phyloP scores from a whole-genome alignment of 163 green algal species.

The Trebouxiophyceae sp. region DNA sequence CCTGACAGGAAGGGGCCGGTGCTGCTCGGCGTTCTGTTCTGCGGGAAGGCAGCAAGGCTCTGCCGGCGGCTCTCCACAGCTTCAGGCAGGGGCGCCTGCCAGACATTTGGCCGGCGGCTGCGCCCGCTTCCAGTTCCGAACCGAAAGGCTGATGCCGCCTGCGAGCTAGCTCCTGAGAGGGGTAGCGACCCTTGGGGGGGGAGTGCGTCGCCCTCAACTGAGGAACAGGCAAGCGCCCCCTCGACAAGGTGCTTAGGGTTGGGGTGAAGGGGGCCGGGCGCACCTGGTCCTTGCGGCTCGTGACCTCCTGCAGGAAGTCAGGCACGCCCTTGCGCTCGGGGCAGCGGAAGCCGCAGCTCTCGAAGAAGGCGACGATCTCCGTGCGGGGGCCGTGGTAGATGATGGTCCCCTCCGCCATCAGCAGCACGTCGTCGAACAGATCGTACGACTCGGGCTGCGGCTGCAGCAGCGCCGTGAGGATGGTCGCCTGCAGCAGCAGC shows the following conservation, averaged over 20 bases:
- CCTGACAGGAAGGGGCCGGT: no score
- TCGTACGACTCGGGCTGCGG: slow-evolving; percentile 51
- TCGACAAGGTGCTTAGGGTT: neutral
- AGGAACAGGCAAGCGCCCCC: neutral
- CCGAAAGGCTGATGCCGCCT: neutral
- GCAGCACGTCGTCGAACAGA: slow-evolving; percentile 66
- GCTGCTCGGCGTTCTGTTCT: no score
- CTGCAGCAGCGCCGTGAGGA: slow-evolving; percentile 54
- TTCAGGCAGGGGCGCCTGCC: no score
- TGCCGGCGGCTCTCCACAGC: no score
- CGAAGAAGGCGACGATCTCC: slow-evolving; percentile 35
- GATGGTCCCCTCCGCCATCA: slow-evolving; percentile 29
- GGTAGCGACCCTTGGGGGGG: no score
- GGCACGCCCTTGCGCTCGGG: slow-evolving; percentile 33
- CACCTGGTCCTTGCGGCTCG: slow-evolving; percentile 21
- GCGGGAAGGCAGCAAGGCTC: no score
- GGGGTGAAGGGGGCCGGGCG: neutral
- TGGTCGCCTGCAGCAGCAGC: slow-evolving; percentile 10
- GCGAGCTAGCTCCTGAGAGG: neutral
- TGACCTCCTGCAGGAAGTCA: slow-evolving; percentile 49
- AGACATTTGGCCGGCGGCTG: neutral
- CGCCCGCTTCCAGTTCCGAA: neutral
- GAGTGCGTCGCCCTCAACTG: neutral
- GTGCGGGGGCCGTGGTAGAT: slow-evolving; percentile 38
- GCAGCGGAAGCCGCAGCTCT: slow-evolving; percentile 29